These are phyloP conservation scores for Mortierella sp. DNA, from an alignment of 371 early-diverging fungal species.

Conservation along the genomic window DNA sequence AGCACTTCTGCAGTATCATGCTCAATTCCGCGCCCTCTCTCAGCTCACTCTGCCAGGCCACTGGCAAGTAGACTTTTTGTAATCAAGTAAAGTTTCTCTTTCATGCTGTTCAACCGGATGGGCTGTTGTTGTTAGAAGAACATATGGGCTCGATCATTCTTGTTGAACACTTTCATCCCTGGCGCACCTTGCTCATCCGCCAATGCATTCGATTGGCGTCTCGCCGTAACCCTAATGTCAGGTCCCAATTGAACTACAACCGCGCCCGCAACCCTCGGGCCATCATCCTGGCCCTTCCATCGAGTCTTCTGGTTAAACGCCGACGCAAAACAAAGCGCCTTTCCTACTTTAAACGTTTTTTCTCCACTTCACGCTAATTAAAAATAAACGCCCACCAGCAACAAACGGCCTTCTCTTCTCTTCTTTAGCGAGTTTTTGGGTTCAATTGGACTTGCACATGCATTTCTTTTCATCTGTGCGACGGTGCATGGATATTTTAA, in stretches of 20 bases:
- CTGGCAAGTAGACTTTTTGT: background rate
- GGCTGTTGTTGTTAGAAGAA: background rate
- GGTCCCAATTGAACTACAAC: too few relatives aligned
- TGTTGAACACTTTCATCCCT: too few relatives aligned
- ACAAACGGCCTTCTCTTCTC: background rate
- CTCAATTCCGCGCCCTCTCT: constrained; percentile 1
- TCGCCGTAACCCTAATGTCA: too few relatives aligned
- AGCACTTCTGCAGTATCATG: background rate
- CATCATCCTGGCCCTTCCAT: background rate
- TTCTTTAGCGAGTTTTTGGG: background rate
- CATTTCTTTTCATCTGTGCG: background rate
- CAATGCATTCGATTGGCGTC: too few relatives aligned
- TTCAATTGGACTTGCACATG: constrained; percentile 6
- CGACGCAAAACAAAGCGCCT: background rate
- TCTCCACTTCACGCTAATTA: constrained; percentile 6
- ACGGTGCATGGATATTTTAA: background rate
- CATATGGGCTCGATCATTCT: background rate
- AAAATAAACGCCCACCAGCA: background rate
- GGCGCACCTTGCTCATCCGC: too few relatives aligned
- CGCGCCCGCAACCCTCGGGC: background rate
- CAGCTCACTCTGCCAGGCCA: background rate
- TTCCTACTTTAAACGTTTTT: background rate
- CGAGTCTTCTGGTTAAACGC: background rate
- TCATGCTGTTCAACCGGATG: background rate
- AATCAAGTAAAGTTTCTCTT: constrained; percentile 1